Evolutionary conservation across 345 rosid genomes (phyloP).

Genomic region (Kandelia obovata): DNA sequence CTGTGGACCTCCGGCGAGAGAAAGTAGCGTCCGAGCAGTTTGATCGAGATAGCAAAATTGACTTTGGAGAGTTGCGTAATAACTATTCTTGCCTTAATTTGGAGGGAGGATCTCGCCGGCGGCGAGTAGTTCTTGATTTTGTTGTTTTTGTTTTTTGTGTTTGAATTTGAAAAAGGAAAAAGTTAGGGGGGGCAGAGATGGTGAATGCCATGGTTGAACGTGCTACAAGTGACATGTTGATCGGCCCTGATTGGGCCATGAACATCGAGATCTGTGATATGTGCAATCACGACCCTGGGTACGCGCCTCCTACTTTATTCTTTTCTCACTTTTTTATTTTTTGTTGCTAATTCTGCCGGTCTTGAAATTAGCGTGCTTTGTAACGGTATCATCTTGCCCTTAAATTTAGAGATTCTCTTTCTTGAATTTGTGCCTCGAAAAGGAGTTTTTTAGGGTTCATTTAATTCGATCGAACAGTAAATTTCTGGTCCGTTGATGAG

Average conservation of each 20-base stretch:
- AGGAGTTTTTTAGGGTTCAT: not conserved
- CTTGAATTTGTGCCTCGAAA: too few species aligned
- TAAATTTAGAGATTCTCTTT: too few species aligned
- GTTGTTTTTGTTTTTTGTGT: not conserved
- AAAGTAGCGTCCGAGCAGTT: conserved; percentile 28
- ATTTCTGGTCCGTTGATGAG: not conserved
- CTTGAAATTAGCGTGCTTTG: not conserved
- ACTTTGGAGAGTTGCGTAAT: not conserved
- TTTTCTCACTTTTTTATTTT: not conserved
- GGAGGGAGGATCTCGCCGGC: conserved; percentile 26
- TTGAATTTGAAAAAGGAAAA: not conserved
- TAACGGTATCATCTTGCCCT: not conserved
- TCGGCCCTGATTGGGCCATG: conserved; percentile 99
- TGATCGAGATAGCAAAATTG: conserved; percentile 9
- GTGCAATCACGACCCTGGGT: conserved; percentile 86
- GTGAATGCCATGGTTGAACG: conserved; percentile 98
- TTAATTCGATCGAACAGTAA: conserved; percentile 20
- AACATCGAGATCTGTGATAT: conserved; percentile 99
- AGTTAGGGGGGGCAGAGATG: conserved; percentile 39
- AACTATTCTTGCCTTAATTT: conserved; percentile 25
- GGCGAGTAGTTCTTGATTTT: conserved; percentile 8
- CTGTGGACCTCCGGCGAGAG: conserved; percentile 7
- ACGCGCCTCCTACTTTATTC: conserved; percentile 18
- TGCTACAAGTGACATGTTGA: conserved; percentile 97
- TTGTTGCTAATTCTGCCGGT: not conserved